Evolutionary conservation across 768 basidiomycete species (phyloP).

Genomic region (Termitomyces sp.): DNA sequence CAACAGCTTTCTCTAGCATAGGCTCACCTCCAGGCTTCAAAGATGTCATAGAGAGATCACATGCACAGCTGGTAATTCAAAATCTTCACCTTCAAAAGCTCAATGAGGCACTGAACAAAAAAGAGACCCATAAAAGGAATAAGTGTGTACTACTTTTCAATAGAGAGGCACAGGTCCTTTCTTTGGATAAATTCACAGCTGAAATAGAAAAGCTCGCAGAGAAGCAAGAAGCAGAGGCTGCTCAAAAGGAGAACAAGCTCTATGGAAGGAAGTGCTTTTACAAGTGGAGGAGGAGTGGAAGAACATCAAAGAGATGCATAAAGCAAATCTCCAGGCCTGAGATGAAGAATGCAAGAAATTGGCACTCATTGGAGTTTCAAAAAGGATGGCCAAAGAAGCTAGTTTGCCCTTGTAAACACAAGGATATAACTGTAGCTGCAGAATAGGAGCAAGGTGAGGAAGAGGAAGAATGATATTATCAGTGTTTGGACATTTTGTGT

Average conservation of each 20-base stretch:
- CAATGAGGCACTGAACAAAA: no score
- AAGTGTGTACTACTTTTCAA: constrained; percentile 1
- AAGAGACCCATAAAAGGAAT: constrained; percentile 8
- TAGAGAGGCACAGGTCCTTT: background rate
- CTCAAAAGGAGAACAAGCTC: background rate
- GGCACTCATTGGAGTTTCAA: constrained; percentile 4
- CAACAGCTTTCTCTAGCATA: no score
- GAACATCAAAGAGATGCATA: constrained; percentile 10
- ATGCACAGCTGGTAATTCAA: no score
- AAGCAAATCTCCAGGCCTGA: no score
- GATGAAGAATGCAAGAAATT: background rate
- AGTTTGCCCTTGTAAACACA: background rate
- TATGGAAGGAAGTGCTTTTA: background rate
- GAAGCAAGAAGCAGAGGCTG: background rate
- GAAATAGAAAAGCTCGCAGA: background rate
- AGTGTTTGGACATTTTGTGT: background rate
- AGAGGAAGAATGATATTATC: no score
- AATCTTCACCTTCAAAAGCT: no score
- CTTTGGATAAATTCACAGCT: background rate
- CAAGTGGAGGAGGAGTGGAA: constrained; percentile 10
- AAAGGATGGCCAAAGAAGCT: constrained; percentile 1
- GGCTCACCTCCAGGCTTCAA: no score
- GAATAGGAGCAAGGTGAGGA: background rate
- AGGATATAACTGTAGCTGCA: background rate
- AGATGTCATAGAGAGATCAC: no score